These are phyloP conservation scores for Ustilago tritici DNA, from an alignment of 1,284 basidiomycete genomes.

Conservation along the genomic window DNA sequence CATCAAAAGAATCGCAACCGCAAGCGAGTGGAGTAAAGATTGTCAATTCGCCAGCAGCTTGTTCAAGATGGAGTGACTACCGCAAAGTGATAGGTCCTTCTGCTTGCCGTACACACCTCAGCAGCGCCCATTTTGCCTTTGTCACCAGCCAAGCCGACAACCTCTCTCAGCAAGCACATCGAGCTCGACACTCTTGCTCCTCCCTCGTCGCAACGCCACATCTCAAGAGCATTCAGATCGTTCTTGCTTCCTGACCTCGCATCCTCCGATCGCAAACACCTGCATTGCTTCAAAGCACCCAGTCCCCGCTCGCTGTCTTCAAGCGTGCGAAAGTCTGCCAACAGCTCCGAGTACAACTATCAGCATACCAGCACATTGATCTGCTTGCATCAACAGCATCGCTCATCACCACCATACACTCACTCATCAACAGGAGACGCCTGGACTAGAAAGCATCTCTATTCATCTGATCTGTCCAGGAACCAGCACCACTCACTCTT, in stretches of 20 bases:
- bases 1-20: conserved; percentile 3
- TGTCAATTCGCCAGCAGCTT: not conserved
- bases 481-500: not conserved
- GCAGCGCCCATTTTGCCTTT: not conserved
- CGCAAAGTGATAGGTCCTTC: conserved; percentile 16
- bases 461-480: not conserved
- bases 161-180: not conserved
- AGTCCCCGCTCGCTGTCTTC: not conserved
- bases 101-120: conserved; percentile 12
- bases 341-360: not conserved
- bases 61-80: not conserved
- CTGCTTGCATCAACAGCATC: not conserved
- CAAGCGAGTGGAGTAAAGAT: not conserved
- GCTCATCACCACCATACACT: not conserved
- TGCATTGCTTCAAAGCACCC: not conserved
- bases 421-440: not conserved
- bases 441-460: not conserved
- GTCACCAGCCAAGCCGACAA: not conserved
- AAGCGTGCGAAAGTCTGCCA: not conserved
- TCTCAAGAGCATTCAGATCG: not conserved
- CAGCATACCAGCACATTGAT: not conserved
- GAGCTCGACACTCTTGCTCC: not conserved
- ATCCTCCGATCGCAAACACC: not conserved
- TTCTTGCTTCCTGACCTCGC: conserved; percentile 1
- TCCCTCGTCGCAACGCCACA: not conserved